phyloP scores from a whole-genome alignment of 345 rosid genomes.

The Camelina sativa region DNA sequence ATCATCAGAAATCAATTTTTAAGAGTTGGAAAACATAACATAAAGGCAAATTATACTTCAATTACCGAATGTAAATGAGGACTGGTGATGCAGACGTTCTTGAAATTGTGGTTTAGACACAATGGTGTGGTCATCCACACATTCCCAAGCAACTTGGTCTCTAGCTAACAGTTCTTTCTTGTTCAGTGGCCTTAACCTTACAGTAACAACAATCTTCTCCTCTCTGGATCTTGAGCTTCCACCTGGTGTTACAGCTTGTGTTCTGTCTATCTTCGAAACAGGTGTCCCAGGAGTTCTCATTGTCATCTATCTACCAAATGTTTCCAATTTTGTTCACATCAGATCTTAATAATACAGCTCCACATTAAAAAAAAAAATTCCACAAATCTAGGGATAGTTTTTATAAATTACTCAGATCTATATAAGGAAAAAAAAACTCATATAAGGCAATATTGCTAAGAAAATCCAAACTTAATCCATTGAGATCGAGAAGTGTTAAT shows the following conservation, averaged over 20 bases:
- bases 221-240: slow-evolving; percentile 77
- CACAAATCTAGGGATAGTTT: not conserved
- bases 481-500: not conserved
- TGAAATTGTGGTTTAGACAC: slow-evolving; percentile 72
- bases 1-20: not conserved
- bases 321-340: not conserved
- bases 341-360: slow-evolving; percentile 12
- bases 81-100: slow-evolving; percentile 76
- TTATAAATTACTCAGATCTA: slow-evolving; percentile 13
- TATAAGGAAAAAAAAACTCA: not conserved
- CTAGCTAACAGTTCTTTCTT: slow-evolving; percentile 85
- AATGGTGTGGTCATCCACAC: slow-evolving; percentile 83
- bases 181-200: slow-evolving; percentile 86
- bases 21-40: slow-evolving; percentile 26
- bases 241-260: slow-evolving; percentile 68
- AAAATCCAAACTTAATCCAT: not conserved
- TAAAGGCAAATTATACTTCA: not conserved
- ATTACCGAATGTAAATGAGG: slow-evolving; percentile 88
- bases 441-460: slow-evolving; percentile 6
- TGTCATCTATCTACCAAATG: slow-evolving; percentile 43
- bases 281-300: slow-evolving; percentile 88
- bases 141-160: slow-evolving; percentile 96
- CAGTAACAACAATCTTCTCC: slow-evolving; percentile 98
- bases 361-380: too few species aligned
- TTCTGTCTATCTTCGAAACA: slow-evolving; percentile 72